Base-by-base conservation (phyloP, 2,329 filamentous ascomycete species). In the Microascus cirrosus region DNA sequence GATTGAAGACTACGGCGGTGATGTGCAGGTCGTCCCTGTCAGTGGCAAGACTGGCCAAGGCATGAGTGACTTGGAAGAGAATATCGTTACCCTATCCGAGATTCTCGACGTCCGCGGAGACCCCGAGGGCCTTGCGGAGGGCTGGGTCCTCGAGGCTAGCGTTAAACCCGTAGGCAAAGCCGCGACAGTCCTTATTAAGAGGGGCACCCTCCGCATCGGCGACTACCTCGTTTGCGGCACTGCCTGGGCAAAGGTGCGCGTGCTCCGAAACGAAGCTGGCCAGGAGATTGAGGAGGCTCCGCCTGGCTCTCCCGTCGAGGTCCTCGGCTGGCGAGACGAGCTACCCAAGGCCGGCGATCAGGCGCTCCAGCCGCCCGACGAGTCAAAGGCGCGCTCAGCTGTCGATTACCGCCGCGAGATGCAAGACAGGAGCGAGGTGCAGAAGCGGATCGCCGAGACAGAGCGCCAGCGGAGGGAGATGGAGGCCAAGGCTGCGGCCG, bases 21-120 rank as follows among this genome's bases (percentile, higher is more conserved):
- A 99, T 62, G 90, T 94, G 20, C 94, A 97, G 71, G 89, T 91
- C 20, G 89, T 97, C 2, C 83, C 82, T 57, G 91, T 99, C 45
- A 95, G 90, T 67, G 95, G 93, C 52, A 96, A 94, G 75, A 97
- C 94, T 0, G 94, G 94, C 1, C 77, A 87, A 68, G 94, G 94
- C 54, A 97, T 99, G 86, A 77, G 84, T 18, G 88, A 95, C 55
- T 80, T 99, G 2, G 94, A 97, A 72, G 95, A 99, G 74, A 91
- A 88, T 54, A 90, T 93, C 54, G 74, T 94, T 24, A 87, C 90
- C 0, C 80, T 96, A 5, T 88, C 91, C 1, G 94, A 99, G 68
- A 84, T 97, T 63, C 81, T 96, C 13, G 94, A 99, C 65, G 87
- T 95, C 66, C 86, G 93, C 53, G 90, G 93, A 32, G 89, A 95